A percentile compares a stretch with the other conserved stretches of the same genome.
Evolutionary conservation across 768 basidiomycete genomes (phyloP).

Genomic region (Boletales sp.): DNA sequence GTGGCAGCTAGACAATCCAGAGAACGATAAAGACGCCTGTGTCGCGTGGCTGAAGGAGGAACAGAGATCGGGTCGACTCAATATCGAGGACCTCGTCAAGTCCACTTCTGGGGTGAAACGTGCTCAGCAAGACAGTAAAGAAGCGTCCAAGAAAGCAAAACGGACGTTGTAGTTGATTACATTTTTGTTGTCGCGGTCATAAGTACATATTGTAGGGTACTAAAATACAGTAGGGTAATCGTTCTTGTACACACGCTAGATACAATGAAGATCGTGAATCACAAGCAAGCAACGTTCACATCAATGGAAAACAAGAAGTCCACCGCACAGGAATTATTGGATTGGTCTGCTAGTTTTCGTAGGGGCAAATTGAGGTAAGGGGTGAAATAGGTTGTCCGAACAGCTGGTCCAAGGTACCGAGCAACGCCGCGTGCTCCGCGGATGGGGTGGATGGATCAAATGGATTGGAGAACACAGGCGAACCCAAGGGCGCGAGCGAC

Average conservation of each 20-base stretch:
- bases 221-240: too few species aligned
- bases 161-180: conserved; percentile 9
- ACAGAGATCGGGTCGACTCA: conserved; percentile 44
- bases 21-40: conserved; percentile 64
- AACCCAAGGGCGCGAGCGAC: conserved; percentile 13
- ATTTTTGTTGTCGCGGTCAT: too few species aligned
- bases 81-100: conserved; percentile 24
- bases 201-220: too few species aligned
- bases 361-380: conserved; percentile 9
- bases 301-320: too few species aligned
- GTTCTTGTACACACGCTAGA: too few species aligned
- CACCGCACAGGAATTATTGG: not conserved
- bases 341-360: conserved; percentile 13
- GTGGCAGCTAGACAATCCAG: conserved; percentile 85
- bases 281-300: too few species aligned
- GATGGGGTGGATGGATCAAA: conserved; percentile 15
- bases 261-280: too few species aligned
- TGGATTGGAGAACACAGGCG: conserved; percentile 31
- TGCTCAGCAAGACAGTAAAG: conserved; percentile 13
- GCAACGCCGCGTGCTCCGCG: conserved; percentile 6
- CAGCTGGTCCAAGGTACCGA: conserved; percentile 26
- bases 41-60: conserved; percentile 63
- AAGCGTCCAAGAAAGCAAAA: conserved; percentile 30
- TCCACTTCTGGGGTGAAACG: conserved; percentile 25
- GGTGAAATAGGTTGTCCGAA: conserved; percentile 30